Base-by-base conservation (phyloP, 768 basidiomycete species). In the Russula ochroleuca region DNA sequence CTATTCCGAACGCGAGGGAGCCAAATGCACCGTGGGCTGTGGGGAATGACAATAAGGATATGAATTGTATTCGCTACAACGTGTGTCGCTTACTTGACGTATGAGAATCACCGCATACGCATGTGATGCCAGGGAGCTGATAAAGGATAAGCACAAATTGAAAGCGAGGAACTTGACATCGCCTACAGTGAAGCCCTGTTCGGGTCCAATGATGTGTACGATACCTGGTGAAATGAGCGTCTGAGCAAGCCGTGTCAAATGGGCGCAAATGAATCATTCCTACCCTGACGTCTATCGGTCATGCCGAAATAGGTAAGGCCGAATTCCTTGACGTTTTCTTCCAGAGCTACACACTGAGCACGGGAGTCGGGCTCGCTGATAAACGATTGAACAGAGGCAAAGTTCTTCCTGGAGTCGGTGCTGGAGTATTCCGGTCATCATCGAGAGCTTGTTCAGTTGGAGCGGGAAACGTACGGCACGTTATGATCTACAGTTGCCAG, bases 221-320 rank as follows among this genome's bases (percentile, higher is more conserved):
- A 80, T 82, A 64, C 78, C 79, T 80, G 59, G 15, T 1, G 35
- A 38, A 38, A 35, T 47, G 49, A 41, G 47, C 10, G 25, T n/a
- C 41, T 41, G 55, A 59, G n/a, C 59, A 61, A 23, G 31, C 28
- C 38, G 19, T 15, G n/a, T 43, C 21, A 57, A 51, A 5, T 54
- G 21, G 38, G 38, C 43, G 40, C 21, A 43, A 56, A 61, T 57
- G 40, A 37, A n/a, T 2, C 17, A 1, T 38, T 64, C 73, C 69
- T 69, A 79, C 83, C 85, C 74, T 86, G 84, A 64, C 85, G 74
- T 68, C 82, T 76, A 70, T 86, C 85, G n/a, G 78, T 80, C 82
- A 86, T 82, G 31, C 85, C 84, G 67, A 85, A 86, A 74, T 83
- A 86, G 19, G 84, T 85, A 68, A 86, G 72, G 14, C 85, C 85